A percentile compares a stretch with the other conserved stretches of the same genome.
Evolutionary conservation across 768 basidiomycete species (phyloP).

Genomic region (Hemileccinum impolitum): DNA sequence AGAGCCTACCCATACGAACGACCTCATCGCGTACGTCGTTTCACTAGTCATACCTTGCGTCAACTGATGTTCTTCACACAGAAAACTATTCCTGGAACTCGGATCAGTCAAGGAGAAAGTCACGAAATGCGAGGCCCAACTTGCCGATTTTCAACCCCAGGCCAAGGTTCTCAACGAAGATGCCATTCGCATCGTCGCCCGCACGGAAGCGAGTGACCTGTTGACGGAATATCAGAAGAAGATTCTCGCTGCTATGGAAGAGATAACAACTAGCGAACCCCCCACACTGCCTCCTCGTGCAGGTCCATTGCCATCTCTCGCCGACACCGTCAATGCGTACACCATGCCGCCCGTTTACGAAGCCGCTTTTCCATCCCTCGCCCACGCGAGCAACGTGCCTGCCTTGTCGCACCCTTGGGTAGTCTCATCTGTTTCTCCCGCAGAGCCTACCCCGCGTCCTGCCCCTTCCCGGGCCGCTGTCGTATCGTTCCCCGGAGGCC

Average conservation of each 20-base stretch:
- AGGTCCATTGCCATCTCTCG: constrained; percentile 1
- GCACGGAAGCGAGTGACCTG: constrained; percentile 4
- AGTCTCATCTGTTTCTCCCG: background rate
- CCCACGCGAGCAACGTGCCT: no score
- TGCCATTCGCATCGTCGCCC: background rate
- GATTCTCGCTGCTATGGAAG: constrained; percentile 3
- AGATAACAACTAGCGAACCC: background rate
- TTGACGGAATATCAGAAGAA: background rate
- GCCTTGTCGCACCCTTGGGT: background rate
- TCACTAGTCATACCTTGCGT: background rate
- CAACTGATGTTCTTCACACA: constrained; percentile 2
- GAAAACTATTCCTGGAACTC: constrained; percentile 10
- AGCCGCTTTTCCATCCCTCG: no score
- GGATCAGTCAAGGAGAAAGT: constrained; percentile 3
- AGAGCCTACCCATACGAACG: background rate
- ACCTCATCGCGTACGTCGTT: constrained; percentile 8
- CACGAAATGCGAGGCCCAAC: constrained; percentile 7
- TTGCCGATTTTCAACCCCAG: constrained; percentile 2
- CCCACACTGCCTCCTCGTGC: background rate
- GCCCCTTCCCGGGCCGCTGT: constrained; percentile 3
- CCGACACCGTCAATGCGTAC: background rate
- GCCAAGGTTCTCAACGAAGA: constrained; percentile 7
- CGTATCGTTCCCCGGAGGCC: constrained; percentile 18
- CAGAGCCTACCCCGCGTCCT: background rate
- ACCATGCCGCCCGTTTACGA: no score